A percentile compares a stretch with the other conserved stretches of the same genome.
Conservation (phyloP, 2,329 filamentous ascomycete genomes). For the Setomelanomma holmii region DNA sequence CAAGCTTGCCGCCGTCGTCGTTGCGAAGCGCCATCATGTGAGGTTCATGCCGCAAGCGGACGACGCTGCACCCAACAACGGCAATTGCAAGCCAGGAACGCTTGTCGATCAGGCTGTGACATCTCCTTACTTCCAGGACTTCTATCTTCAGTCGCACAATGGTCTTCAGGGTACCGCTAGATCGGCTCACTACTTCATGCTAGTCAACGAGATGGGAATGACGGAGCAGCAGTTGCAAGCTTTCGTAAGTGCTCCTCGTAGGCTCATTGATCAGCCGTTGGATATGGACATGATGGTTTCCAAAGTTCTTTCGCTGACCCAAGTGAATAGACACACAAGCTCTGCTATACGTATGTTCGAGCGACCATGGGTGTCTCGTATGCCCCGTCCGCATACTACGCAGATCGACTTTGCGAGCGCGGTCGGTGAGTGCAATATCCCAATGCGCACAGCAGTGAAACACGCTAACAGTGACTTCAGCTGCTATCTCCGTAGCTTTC, state of each 20-base stretch:
- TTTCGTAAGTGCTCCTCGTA: too few relatives aligned
- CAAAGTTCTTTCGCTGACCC: neutral
- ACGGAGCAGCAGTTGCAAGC: neutral
- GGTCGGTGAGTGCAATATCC: constrained; percentile 21
- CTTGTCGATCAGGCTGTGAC: constrained; percentile 39
- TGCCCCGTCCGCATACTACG: constrained; percentile 37
- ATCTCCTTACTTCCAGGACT: constrained; percentile 33
- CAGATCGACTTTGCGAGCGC: constrained; percentile 43
- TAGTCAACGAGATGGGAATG: constrained; percentile 17
- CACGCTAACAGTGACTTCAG: neutral
- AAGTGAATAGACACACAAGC: neutral
- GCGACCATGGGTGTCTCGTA: constrained; percentile 8
- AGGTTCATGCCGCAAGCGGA: neutral
- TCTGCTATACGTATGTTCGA: neutral
- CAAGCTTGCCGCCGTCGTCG: constrained; percentile 42
- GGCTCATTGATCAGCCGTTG: neutral
- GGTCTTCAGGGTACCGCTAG: constrained; percentile 32
- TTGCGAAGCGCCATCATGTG: constrained; percentile 17
- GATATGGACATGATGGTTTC: neutral
- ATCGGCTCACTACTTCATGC: constrained; percentile 39
- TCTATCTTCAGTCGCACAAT: constrained; percentile 41
- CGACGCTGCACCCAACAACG: neutral
- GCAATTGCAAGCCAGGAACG: constrained; percentile 31
- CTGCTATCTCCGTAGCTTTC: neutral
- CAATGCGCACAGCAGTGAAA: neutral